Conservation (phyloP, 2,329 filamentous ascomycete genomes). For the Didymella glomerata region DNA sequence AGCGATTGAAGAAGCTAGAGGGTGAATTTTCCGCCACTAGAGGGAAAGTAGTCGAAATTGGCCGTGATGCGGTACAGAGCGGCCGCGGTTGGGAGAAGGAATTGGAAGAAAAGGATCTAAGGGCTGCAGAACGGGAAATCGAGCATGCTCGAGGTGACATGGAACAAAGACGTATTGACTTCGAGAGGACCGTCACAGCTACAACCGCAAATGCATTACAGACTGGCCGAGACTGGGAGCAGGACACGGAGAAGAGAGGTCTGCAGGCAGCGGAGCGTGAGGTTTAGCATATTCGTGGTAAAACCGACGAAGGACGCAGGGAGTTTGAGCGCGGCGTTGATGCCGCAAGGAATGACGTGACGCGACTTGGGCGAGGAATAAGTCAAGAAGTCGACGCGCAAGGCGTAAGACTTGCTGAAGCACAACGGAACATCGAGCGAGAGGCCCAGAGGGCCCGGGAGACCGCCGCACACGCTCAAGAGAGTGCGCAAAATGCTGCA, state of each 20-base stretch:
- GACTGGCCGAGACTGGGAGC: constrained; percentile 16
- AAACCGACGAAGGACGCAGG: constrained; percentile 11
- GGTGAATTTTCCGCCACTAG: constrained; percentile 20
- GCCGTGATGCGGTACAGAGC: constrained; percentile 10
- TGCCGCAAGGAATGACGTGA: constrained; percentile 8
- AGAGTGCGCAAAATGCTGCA: constrained; percentile 19
- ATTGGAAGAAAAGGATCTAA: constrained; percentile 14
- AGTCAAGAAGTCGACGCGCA: constrained; percentile 18
- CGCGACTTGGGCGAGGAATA: constrained; percentile 14
- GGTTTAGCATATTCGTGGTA: constrained; percentile 18
- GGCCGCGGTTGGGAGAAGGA: constrained; percentile 24
- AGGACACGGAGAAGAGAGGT: constrained; percentile 21
- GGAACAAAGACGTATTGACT: constrained; percentile 2
- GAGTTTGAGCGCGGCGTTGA: constrained; percentile 18
- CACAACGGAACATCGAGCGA: constrained; percentile 18
- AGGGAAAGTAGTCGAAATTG: constrained; percentile 15
- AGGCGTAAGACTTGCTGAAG: constrained; percentile 12
- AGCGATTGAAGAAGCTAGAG: constrained; percentile 30
- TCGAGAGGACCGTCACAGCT: constrained; percentile 4
- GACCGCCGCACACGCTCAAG: constrained; percentile 13
- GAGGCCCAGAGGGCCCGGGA: constrained; percentile 16
- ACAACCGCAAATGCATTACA: constrained; percentile 4
- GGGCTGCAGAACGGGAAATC: constrained; percentile 2
- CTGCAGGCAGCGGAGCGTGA: constrained; percentile 16
- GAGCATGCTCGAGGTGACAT: constrained; percentile 6